A percentile compares a stretch with the other conserved stretches of the same genome.
Conservation (phyloP, 805 yeast species). For the Candida tammaniensis region DNA sequence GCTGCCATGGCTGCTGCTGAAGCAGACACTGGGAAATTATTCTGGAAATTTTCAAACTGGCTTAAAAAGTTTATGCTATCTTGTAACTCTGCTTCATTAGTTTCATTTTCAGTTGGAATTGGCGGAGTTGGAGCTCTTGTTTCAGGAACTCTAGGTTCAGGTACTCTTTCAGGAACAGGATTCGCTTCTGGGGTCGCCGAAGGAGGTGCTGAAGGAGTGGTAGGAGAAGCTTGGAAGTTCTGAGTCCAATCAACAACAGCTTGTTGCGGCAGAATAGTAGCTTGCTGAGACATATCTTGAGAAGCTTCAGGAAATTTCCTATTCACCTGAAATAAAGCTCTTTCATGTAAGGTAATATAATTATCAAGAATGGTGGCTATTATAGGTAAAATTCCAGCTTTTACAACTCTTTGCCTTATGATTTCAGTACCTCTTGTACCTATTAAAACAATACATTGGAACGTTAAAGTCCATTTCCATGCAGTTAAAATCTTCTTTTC, state of each 20-base stretch:
- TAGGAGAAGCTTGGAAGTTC: too few species aligned
- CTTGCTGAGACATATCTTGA: too few species aligned
- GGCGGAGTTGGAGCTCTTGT: background rate
- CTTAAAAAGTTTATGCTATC: constrained; percentile 7
- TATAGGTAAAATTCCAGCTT: constrained; percentile 88
- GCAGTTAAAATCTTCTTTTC: constrained; percentile 61
- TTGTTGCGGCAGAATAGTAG: too few species aligned
- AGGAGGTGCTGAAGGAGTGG: too few species aligned
- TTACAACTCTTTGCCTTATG: constrained; percentile 80
- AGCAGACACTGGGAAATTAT: constrained; percentile 11
- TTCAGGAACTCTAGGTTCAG: background rate
- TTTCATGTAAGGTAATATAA: constrained; percentile 51
- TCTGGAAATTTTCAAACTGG: constrained; percentile 14
- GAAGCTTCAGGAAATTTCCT: constrained; percentile 13
- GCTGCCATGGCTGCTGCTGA: constrained; percentile 15
- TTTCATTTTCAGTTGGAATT: background rate
- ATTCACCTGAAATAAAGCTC: constrained; percentile 34
- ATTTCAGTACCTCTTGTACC: constrained; percentile 92
- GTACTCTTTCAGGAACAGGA: background rate
- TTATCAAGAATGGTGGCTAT: constrained; percentile 91
- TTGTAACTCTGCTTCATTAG: background rate
- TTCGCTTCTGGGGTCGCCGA: too few species aligned
- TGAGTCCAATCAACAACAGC: too few species aligned
- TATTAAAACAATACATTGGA: constrained; percentile 86
- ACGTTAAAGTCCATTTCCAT: constrained; percentile 96